Base-by-base conservation (phyloP, 2,329 filamentous ascomycete genomes). In the Colletotrichum tropicicola region DNA sequence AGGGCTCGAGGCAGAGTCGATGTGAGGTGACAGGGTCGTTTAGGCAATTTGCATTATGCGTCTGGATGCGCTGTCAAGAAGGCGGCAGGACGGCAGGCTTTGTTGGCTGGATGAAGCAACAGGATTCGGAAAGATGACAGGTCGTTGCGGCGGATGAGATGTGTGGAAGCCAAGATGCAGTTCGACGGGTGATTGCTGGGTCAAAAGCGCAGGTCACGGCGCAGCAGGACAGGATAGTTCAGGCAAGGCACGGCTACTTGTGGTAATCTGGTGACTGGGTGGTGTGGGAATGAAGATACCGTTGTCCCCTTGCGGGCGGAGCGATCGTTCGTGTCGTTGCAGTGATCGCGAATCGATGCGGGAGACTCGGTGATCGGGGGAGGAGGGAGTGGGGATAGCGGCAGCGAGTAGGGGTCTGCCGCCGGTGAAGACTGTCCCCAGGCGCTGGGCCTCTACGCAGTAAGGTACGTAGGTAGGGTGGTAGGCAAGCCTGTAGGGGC, bases 301-400 rank as follows among this genome's bases (percentile, higher is more conserved):
- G 28, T 32, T 61, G 57, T 39, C 44, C 60, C 45, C 27, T 28
- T 43, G 51, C 35, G 27, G 45, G 52, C 63, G 48, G 37, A 59
- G 35, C 64, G 53, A 64, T 65, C 59, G 35, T 49, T 58, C 23
- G 53, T 56, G 21, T 53, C 51, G 49, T 56, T 56, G 63, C 49
- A 19, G 54, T 68, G 66, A 68, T 68, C 66, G 63, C 44, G 44
- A 58, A 49, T 47, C 4, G 37, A 32, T 41, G 66, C 54, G 23
- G 55, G 37, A 62, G 28, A 58, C 39, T 19, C 41, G 51, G 59
- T 65, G 66, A 68, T 67, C 65, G 66, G 65, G 58, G 39, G 23
- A 27, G 12, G 32, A 44, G 49, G 59, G 55, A n/a, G 60, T 45
- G 53, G 28, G 56, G 30, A 65, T 52, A 54, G 39, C n/a, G n/a